Evolutionary conservation across 345 rosid species (phyloP).

Genomic region (Camelina hispida): DNA sequence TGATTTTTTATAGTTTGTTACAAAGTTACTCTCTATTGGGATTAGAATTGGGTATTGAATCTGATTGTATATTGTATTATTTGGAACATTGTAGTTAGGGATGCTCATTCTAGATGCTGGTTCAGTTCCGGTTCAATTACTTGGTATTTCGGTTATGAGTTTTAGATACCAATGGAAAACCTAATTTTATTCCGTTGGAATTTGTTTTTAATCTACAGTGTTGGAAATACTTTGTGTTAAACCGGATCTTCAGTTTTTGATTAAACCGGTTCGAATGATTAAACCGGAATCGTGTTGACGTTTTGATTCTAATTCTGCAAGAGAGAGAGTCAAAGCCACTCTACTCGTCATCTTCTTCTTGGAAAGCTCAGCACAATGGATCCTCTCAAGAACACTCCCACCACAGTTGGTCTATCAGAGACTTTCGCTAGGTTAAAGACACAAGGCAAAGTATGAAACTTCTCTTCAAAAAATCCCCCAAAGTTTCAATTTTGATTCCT

Average conservation of each 20-base stretch:
- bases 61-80: conserved; percentile 11
- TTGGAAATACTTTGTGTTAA: not conserved
- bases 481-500: conserved; percentile 20
- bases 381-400: conserved; percentile 43
- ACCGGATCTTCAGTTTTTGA: conserved; percentile 15
- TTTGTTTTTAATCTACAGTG: not conserved
- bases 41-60: not conserved
- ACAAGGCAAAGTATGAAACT: conserved; percentile 60
- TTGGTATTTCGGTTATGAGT: not conserved
- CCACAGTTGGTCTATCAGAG: conserved; percentile 58
- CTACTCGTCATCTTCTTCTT: conserved; percentile 39
- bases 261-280: conserved; percentile 2
- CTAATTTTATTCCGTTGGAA: not conserved
- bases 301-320: not conserved
- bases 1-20: not conserved
- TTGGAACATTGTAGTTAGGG: conserved; percentile 10
- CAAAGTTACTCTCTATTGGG: conserved; percentile 1
- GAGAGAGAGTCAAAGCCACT: conserved; percentile 27
- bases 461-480: not conserved
- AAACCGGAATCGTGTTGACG: conserved; percentile 14
- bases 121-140: not conserved
- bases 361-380: conserved; percentile 61
- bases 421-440: conserved; percentile 67
- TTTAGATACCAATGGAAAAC: not conserved
- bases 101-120: not conserved